Percentiles rank a stretch among this genome's conserved stretches.
phyloP scores from a whole-genome alignment of 495 filamentous ascomycete species.

The Penicillium macrosclerotiorum region DNA sequence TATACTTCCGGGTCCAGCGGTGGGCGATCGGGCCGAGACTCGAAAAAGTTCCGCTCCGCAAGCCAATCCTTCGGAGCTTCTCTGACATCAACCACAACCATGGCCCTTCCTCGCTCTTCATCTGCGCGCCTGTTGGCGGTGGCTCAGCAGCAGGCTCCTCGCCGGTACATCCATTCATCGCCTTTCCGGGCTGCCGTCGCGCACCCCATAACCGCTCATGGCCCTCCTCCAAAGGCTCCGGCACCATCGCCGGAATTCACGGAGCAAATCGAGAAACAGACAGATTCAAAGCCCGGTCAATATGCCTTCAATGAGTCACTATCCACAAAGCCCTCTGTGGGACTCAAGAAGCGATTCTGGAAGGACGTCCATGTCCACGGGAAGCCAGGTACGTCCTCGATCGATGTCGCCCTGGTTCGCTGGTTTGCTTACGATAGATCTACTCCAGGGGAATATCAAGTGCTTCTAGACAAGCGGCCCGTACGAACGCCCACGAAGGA shows the following conservation, averaged over 20 bases:
- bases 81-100: conserved; percentile 1
- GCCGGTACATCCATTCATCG: conserved; percentile 53
- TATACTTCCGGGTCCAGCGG: too few species aligned
- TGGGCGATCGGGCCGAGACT: conserved; percentile 20
- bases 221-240: conserved; percentile 79
- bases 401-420: not conserved
- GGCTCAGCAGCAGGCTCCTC: conserved; percentile 14
- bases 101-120: conserved; percentile 26
- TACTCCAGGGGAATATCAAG: conserved; percentile 60
- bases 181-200: conserved; percentile 51
- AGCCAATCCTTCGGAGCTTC: not conserved
- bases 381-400: conserved; percentile 48
- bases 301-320: conserved; percentile 43
- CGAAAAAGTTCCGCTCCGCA: conserved; percentile 12
- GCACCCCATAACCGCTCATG: conserved; percentile 72
- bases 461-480: conserved; percentile 77
- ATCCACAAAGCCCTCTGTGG: conserved; percentile 35
- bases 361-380: conserved; percentile 67
- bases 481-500: conserved; percentile 74
- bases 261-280: conserved; percentile 48
- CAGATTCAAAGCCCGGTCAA: conserved; percentile 49
- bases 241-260: conserved; percentile 54
- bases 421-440: not conserved
- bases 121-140: conserved; percentile 19
- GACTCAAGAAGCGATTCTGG: conserved; percentile 76